phyloP scores from a whole-genome alignment of 257 asterid genomes.

The Verbascum thapsus region DNA sequence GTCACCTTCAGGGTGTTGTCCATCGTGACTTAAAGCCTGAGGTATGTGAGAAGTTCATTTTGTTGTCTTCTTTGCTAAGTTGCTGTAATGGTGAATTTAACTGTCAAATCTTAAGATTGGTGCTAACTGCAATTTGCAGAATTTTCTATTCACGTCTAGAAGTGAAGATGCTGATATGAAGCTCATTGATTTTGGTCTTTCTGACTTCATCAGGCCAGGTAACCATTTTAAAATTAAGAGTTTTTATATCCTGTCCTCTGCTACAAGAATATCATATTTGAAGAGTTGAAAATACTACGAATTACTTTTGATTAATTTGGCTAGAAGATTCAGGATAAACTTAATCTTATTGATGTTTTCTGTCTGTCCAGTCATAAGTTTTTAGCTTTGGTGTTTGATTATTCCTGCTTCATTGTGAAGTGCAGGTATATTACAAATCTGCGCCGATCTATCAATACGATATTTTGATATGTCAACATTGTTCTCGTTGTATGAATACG shows the following conservation, averaged over 20 bases:
- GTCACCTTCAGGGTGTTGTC: conserved; percentile 98
- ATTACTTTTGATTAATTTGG: too few species aligned
- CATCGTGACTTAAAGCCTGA: conserved; percentile 99
- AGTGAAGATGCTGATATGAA: conserved; percentile 93
- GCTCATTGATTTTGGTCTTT: conserved; percentile 96
- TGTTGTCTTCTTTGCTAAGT: conserved; percentile 2
- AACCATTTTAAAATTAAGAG: background rate
- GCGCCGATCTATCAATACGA: background rate
- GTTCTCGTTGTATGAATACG: background rate
- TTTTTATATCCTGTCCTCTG: background rate
- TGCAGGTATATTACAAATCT: background rate
- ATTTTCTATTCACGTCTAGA: conserved; percentile 81
- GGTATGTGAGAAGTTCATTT: conserved; percentile 47
- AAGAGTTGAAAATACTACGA: background rate
- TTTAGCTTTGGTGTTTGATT: background rate
- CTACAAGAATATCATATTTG: background rate
- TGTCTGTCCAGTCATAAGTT: background rate
- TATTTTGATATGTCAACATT: background rate
- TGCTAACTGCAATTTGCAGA: conserved; percentile 51
- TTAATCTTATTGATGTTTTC: background rate
- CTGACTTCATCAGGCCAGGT: conserved; percentile 95
- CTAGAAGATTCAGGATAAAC: background rate
- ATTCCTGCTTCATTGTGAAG: background rate
- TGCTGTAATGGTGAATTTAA: conserved; percentile 22
- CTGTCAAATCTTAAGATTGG: conserved; percentile 25